These are phyloP conservation scores for Colletotrichum lentis DNA, from an alignment of 2,329 filamentous ascomycete species.

Conservation along the genomic window DNA sequence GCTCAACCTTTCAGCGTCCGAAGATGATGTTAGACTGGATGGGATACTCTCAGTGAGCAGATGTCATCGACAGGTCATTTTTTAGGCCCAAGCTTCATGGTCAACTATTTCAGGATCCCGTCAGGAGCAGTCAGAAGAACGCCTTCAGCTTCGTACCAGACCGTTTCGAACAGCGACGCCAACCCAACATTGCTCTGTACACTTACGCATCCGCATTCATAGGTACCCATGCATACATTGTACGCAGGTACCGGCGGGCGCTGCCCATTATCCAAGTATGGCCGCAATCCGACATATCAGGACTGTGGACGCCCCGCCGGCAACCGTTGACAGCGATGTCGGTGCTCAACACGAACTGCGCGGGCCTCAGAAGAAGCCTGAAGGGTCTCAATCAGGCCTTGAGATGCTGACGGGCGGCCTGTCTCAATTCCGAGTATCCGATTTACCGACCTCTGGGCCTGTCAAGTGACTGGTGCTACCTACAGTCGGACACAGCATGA, in stretches of 20 bases:
- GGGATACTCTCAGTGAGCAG: neutral
- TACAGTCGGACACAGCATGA: too few relatives aligned
- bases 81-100: neutral
- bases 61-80: too few relatives aligned
- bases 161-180: constrained; percentile 3
- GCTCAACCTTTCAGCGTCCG: neutral
- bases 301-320: neutral
- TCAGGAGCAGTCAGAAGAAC: neutral
- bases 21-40: neutral
- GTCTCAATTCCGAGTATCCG: neutral
- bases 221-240: neutral
- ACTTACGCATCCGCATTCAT: neutral
- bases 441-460: neutral
- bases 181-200: neutral
- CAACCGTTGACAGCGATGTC: constrained; percentile 17
- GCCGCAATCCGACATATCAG: neutral
- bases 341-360: neutral
- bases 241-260: constrained; percentile 19
- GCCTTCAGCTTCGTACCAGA: neutral
- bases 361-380: constrained; percentile 2
- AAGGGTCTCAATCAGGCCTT: neutral
- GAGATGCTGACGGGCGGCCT: neutral
- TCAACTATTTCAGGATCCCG: neutral
- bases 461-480: neutral
- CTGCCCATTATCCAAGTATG: constrained; percentile 4